Conservation (phyloP, 306 rosid genomes). For the Acmispon strigosus region DNA sequence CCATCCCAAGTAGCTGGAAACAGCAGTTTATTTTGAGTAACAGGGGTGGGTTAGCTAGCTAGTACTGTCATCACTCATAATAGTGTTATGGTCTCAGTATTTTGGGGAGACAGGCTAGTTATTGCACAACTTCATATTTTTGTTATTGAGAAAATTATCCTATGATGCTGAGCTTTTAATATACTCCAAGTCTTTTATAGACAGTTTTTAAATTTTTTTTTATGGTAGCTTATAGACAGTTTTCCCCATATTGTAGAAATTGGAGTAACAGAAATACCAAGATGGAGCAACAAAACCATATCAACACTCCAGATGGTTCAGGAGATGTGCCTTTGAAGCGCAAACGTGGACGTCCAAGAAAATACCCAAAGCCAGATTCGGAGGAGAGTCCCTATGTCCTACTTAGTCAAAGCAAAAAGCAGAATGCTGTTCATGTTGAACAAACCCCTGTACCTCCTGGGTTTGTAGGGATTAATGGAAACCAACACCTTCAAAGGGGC, state of each 20-base stretch:
- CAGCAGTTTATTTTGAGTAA: neutral
- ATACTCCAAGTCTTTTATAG: neutral
- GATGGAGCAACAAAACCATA: slow-evolving; percentile 63
- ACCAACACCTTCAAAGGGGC: slow-evolving; percentile 42
- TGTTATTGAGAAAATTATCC: neutral
- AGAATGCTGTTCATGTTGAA: slow-evolving; percentile 30
- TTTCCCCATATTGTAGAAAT: slow-evolving; percentile 19
- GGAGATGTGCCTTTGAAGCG: slow-evolving; percentile 73
- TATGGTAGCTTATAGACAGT: neutral
- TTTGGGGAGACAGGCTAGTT: neutral
- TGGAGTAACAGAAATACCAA: neutral
- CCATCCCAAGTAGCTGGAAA: neutral
- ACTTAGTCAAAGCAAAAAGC: slow-evolving; percentile 32
- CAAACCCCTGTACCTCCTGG: slow-evolving; percentile 45
- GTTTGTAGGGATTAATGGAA: slow-evolving; percentile 42
- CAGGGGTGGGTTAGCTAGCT: neutral
- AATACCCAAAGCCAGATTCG: slow-evolving; percentile 52
- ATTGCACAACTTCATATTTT: neutral
- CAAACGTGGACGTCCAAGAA: slow-evolving; percentile 94
- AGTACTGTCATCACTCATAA: neutral
- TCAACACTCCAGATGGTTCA: slow-evolving; percentile 43
- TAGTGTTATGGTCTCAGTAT: neutral
- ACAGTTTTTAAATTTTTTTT: neutral
- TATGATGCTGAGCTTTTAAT: neutral
- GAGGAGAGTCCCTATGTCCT: slow-evolving; percentile 33